phyloP scores from a whole-genome alignment of 1,284 basidiomycete genomes.

The Ganoderma meredithae region DNA sequence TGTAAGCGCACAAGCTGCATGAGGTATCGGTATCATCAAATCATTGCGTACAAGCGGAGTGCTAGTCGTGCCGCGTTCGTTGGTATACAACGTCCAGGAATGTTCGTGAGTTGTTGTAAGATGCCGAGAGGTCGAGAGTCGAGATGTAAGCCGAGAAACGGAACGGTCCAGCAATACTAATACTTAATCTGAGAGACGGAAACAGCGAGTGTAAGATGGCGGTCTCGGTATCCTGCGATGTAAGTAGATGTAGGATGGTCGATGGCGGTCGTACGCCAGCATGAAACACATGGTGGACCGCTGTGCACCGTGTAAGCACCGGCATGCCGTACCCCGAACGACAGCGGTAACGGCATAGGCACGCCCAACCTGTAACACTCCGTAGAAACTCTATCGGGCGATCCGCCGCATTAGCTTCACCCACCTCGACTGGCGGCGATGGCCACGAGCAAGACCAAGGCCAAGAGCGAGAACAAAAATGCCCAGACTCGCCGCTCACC shows the following conservation, averaged over 20 bases:
- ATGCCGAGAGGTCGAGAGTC: neutral
- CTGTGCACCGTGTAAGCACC: neutral
- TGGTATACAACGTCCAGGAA: conserved; percentile 1
- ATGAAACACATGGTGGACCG: neutral
- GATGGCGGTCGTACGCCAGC: neutral
- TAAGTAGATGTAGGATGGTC: neutral
- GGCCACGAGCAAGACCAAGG: neutral
- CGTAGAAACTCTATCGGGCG: conserved; percentile 1
- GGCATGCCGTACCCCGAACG: neutral
- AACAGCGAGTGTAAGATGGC: neutral
- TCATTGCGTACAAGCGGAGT: neutral
- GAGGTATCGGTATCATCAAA: neutral
- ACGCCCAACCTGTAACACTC: neutral
- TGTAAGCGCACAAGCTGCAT: conserved; percentile 2
- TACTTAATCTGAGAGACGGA: neutral
- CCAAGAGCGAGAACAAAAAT: no score
- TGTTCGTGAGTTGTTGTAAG: neutral
- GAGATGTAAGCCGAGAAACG: no score
- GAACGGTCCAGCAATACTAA: neutral
- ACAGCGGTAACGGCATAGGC: conserved; percentile 1
- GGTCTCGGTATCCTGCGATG: neutral
- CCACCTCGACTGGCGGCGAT: neutral
- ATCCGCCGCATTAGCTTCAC: conserved; percentile 1
- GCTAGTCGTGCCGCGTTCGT: neutral
- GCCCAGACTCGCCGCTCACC: neutral